Base-by-base conservation (phyloP, 1,139 yeast species). In the Geotrichum restrictum region DNA sequence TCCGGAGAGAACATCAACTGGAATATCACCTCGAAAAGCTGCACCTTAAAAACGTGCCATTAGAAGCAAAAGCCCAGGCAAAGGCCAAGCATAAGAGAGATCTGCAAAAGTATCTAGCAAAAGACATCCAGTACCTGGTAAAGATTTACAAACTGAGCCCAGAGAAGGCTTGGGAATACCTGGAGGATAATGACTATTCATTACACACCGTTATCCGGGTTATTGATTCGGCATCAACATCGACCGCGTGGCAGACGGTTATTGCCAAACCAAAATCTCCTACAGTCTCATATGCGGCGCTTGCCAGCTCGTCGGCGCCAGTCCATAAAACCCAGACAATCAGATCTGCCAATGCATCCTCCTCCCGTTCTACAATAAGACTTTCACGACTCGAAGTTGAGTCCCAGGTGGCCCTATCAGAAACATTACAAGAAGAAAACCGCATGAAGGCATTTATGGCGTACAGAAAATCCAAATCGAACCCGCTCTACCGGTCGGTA, bases 401-500 rank as follows among this genome's bases (percentile, higher is more conserved):
- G 11, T 21, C 32, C 13, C 31, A 48, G 13, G 32, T 43, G 21
- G 16, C 40, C 19, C 24, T 24, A 5, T 21, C 31, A 16, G 27
- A 33, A 6, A n/a, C 21, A 11, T 22, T 21, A 18, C 48, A 34
- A 4, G 41, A 29, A 5, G 32, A 36, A 27, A 19, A 36, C 27
- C 34, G 19, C 19, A 48, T 21, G 32, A 45, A 41, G 41, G 50
- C 50, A 5, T 19, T 13, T 2, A 5, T 13, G 31, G 58, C 62
- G 51, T 54, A 27, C 45, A 54, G 60, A 19, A 60, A 59, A 46
- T 54, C 61, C 33, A 57, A 56, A 31, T 59, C 66, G 5, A 59
- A 64, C 36, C 66, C 63, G 7, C 56, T 64, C 34, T 60, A 56
- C 36, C 57, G 64, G 14, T 58, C 60, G 36, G 66, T 65, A 3